Percentiles rank a stretch among this genome's conserved stretches.
phyloP scores from a whole-genome alignment of 148 eudicot genomes.

The Chenopodium formosanum region DNA sequence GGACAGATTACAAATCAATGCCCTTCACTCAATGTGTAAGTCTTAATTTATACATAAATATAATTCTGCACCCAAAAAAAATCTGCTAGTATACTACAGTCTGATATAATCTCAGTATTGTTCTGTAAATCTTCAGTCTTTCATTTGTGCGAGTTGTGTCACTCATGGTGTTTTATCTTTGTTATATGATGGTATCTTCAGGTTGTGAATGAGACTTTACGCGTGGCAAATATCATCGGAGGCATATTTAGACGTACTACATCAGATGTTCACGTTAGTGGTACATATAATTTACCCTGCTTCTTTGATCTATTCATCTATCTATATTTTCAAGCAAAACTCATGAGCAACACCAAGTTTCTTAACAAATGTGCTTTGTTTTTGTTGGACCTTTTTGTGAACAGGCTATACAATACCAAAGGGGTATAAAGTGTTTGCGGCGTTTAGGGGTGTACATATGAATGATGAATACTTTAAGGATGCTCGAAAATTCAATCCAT shows the following conservation, averaged over 20 bases:
- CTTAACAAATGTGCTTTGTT: neutral
- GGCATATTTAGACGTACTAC: constrained; percentile 89
- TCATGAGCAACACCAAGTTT: neutral
- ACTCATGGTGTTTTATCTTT: neutral
- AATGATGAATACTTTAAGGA: constrained; percentile 69
- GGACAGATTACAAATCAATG: constrained; percentile 96
- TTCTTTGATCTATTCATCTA: neutral
- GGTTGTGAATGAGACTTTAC: constrained; percentile 89
- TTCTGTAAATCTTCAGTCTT: neutral
- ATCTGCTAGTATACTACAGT: neutral
- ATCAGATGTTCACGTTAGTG: constrained; percentile 64
- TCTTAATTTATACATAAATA: neutral
- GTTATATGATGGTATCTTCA: constrained; percentile 22
- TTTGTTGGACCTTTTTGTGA: neutral
- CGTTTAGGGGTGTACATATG: constrained; percentile 86
- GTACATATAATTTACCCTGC: constrained; percentile 27
- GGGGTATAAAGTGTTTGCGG: constrained; percentile 92
- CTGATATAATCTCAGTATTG: no score
- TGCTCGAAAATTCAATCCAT: constrained; percentile 85
- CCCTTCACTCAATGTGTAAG: constrained; percentile 98
- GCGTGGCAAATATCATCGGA: constrained; percentile 87
- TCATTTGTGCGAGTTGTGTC: neutral
- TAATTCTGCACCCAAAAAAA: neutral
- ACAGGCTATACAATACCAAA: constrained; percentile 90
- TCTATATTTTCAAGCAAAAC: neutral